Percentiles rank a stretch among this genome's conserved stretches.
Conservation (phyloP, 2,329 filamentous ascomycete species). For the Penicillium occitanis region DNA sequence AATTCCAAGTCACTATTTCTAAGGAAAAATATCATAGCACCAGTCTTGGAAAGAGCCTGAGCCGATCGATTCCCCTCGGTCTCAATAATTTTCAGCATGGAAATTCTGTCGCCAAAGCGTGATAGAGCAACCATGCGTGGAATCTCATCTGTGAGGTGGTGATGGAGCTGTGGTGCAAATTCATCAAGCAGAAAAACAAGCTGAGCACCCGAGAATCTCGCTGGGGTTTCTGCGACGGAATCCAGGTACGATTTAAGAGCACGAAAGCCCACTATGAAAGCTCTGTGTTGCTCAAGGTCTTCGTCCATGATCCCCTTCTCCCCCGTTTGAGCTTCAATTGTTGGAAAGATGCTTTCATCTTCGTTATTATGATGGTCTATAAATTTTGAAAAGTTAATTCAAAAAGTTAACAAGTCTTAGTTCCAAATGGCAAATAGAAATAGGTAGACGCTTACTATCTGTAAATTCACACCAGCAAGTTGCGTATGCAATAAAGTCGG, state of each 20-base stretch:
- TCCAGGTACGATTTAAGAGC: conserved; percentile 5
- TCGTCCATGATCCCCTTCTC: conserved; percentile 4
- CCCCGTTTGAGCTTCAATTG: conserved; percentile 1
- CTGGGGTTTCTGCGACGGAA: not conserved
- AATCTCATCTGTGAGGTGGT: conserved; percentile 6
- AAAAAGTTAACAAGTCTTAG: not conserved
- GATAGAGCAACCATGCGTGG: conserved; percentile 2
- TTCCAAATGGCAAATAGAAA: not conserved
- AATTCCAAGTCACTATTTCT: conserved; percentile 8
- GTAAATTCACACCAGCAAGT: not conserved
- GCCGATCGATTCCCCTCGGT: conserved; percentile 3
- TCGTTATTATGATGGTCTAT: conserved; percentile 4
- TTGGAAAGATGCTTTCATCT: conserved; percentile 5
- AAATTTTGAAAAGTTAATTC: not conserved
- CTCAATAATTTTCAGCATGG: conserved; percentile 6
- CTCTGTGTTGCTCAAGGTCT: conserved; percentile 7
- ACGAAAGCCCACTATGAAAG: not conserved
- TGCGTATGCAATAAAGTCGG: not conserved
- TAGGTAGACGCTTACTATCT: not conserved
- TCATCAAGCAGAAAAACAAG: conserved; percentile 3
- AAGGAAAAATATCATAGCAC: conserved; percentile 8
- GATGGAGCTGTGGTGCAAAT: conserved; percentile 5
- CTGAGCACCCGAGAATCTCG: not conserved
- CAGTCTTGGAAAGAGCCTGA: conserved; percentile 7
- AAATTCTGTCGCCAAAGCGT: conserved; percentile 1